phyloP scores from a whole-genome alignment of 768 basidiomycete genomes.

The Tulasnella sp. region DNA sequence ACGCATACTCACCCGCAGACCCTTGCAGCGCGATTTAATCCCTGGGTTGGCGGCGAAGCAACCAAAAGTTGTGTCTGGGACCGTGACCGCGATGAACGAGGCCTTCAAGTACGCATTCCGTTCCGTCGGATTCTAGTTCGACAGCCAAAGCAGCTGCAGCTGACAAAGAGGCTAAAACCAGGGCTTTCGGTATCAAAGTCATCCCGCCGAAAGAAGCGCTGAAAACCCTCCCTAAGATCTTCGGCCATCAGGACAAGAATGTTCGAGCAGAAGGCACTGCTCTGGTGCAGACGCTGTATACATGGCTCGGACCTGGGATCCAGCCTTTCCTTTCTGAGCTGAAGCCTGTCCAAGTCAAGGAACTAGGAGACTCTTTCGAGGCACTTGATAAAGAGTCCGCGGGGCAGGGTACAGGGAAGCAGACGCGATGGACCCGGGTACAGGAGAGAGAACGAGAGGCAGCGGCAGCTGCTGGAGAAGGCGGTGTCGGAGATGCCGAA shows the following conservation, averaged over 20 bases:
- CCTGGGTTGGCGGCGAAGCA: conserved; percentile 84
- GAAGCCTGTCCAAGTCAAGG: conserved; percentile 95
- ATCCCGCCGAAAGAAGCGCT: conserved; percentile 69
- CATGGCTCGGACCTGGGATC: conserved; percentile 73
- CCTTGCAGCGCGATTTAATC: conserved; percentile 56
- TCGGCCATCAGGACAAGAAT: conserved; percentile 87
- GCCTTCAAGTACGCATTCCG: conserved; percentile 56
- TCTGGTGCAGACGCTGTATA: conserved; percentile 67
- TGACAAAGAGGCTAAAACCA: too few relatives aligned
- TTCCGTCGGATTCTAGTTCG: too few relatives aligned
- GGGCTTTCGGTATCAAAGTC: conserved; percentile 68
- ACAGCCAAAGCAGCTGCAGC: too few relatives aligned
- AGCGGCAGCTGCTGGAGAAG: conserved; percentile 32
- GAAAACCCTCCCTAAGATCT: conserved; percentile 83
- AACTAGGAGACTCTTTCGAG: conserved; percentile 85
- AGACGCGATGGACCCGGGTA: conserved; percentile 63
- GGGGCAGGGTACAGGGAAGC: conserved; percentile 71
- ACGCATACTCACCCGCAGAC: neutral
- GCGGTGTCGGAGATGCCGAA: conserved; percentile 28
- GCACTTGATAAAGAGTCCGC: conserved; percentile 71
- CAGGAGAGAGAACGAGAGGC: conserved; percentile 52
- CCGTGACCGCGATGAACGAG: conserved; percentile 68
- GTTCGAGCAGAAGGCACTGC: conserved; percentile 85
- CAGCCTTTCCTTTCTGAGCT: conserved; percentile 78
- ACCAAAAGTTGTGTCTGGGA: conserved; percentile 82